Evolutionary conservation across 2,329 filamentous ascomycete species (phyloP).

Genomic region (Clonostachys byssicola): DNA sequence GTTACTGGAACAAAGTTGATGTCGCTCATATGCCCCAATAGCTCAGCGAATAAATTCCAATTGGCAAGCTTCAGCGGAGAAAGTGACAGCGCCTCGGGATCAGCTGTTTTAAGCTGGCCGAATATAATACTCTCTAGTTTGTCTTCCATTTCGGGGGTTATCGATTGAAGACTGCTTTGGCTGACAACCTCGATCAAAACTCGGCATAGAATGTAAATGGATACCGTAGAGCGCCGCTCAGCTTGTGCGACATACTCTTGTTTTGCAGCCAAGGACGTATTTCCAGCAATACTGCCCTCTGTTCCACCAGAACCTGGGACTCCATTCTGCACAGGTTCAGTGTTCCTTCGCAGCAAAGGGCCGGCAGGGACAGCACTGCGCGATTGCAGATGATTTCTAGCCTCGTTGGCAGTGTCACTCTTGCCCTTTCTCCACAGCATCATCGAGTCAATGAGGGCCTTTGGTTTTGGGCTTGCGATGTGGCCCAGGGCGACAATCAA

Average conservation of each 20-base stretch:
- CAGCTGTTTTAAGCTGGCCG: constrained; percentile 84
- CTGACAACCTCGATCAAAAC: constrained; percentile 92
- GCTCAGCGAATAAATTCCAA: constrained; percentile 89
- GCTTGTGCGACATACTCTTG: constrained; percentile 75
- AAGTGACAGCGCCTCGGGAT: constrained; percentile 72
- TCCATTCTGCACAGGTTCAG: constrained; percentile 59
- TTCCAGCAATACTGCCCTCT: constrained; percentile 24
- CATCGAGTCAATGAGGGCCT: constrained; percentile 91
- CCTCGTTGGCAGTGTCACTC: constrained; percentile 78
- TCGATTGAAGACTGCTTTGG: constrained; percentile 76
- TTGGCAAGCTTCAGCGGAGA: constrained; percentile 88
- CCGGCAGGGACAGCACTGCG: constrained; percentile 35
- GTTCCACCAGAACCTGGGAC: constrained; percentile 9
- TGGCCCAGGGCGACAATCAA: constrained; percentile 90
- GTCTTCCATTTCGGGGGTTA: constrained; percentile 89
- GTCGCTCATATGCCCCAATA: constrained; percentile 94
- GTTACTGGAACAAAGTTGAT: constrained; percentile 85
- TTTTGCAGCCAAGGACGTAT: constrained; percentile 38
- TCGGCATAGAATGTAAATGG: constrained; percentile 92
- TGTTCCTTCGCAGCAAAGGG: constrained; percentile 65
- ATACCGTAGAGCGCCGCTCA: constrained; percentile 87
- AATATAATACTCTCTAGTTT: constrained; percentile 96
- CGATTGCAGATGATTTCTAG: constrained; percentile 53
- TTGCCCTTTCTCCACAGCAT: constrained; percentile 98
- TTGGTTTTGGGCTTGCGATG: constrained; percentile 90